phyloP scores from a whole-genome alignment of 1,139 yeast genomes.

The Yamadazyma aaseri region DNA sequence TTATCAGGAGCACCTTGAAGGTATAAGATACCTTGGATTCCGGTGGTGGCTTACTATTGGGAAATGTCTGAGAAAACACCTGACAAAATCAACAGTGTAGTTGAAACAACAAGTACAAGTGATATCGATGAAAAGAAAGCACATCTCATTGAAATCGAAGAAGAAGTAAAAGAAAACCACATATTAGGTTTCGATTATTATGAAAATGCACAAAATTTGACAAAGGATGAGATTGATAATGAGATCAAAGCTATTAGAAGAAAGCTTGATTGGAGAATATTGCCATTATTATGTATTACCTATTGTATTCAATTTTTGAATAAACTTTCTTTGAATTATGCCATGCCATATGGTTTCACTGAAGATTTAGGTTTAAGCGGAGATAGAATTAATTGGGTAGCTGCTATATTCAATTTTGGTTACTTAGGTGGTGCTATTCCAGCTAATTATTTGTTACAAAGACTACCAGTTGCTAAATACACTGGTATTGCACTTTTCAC shows the following conservation, averaged over 20 bases:
- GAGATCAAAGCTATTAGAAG: constrained; percentile 23
- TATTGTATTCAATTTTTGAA: constrained; percentile 50
- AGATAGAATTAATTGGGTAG: constrained; percentile 43
- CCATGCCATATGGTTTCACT: constrained; percentile 22
- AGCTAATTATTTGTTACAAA: constrained; percentile 50
- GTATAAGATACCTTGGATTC: too few species aligned
- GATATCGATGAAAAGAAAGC: constrained; percentile 3
- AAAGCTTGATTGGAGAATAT: constrained; percentile 41
- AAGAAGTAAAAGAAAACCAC: constrained; percentile 10
- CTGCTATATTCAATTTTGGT: constrained; percentile 60
- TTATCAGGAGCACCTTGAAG: too few species aligned
- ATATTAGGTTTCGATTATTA: constrained; percentile 28
- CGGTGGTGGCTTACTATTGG: too few species aligned
- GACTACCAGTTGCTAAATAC: constrained; percentile 53
- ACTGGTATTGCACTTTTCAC: constrained; percentile 41
- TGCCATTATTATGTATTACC: constrained; percentile 47
- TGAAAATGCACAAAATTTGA: constrained; percentile 27
- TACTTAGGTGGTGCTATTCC: constrained; percentile 54
- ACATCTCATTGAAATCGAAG: constrained; percentile 1
- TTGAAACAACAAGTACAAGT: constrained; percentile 1
- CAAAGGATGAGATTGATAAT: constrained; percentile 25
- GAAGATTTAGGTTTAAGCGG: constrained; percentile 24
- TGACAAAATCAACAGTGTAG: constrained; percentile 1
- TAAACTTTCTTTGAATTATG: constrained; percentile 45
- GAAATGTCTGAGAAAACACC: not conserved